Conservation (phyloP, 2,329 filamentous ascomycete genomes). For the Ceratocystis cubensis region DNA sequence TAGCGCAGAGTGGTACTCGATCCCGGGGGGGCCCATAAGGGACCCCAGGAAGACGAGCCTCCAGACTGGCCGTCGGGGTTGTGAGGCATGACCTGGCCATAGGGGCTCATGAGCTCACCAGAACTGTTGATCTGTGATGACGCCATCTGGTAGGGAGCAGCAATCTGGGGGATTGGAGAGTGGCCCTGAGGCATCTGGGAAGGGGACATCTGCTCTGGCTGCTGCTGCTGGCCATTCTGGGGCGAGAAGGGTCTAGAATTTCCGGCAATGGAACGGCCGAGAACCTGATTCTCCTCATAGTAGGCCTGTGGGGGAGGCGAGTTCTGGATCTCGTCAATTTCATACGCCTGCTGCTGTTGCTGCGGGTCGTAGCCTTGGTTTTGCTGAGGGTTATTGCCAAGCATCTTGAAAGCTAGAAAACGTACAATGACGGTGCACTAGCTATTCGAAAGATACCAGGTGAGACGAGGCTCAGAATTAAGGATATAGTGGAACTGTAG, state of each 20-base stretch:
- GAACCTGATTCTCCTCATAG: constrained; percentile 25
- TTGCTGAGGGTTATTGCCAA: constrained; percentile 28
- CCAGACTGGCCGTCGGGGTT: constrained; percentile 10
- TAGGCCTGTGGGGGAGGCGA: constrained; percentile 23
- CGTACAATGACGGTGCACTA: not conserved
- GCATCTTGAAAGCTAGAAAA: constrained; percentile 26
- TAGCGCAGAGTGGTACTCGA: constrained; percentile 19
- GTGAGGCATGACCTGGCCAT: constrained; percentile 15
- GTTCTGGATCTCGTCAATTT: constrained; percentile 21
- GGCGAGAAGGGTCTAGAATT: constrained; percentile 22
- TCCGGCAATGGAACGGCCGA: constrained; percentile 26
- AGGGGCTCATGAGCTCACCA: constrained; percentile 18
- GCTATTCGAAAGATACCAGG: not conserved
- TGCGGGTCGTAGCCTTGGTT: constrained; percentile 25
- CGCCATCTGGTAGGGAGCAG: constrained; percentile 10
- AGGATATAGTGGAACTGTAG: not conserved
- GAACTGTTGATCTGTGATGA: constrained; percentile 14
- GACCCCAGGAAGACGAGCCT: constrained; percentile 18
- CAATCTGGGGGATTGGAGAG: constrained; percentile 20
- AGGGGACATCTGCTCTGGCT: constrained; percentile 21
- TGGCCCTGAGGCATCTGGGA: constrained; percentile 24
- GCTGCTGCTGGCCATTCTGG: constrained; percentile 16
- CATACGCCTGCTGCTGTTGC: constrained; percentile 24
- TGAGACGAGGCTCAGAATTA: not conserved
- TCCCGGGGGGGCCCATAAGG: constrained; percentile 17